A percentile compares a stretch with the other conserved stretches of the same genome.
phyloP scores from a whole-genome alignment of 495 filamentous ascomycete species.

The Lasiosphaeria ovina region DNA sequence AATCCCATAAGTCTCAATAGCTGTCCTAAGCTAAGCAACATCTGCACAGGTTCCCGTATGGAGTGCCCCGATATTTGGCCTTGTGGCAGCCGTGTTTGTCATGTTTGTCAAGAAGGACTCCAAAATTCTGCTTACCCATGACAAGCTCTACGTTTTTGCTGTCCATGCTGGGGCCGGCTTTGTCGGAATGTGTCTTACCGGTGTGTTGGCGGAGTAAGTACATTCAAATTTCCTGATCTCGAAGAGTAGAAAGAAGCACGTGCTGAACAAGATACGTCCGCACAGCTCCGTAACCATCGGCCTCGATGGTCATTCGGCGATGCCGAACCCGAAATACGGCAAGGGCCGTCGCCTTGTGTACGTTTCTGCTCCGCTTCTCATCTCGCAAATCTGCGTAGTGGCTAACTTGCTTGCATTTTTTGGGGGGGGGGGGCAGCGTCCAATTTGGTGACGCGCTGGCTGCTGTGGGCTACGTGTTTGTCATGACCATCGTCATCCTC shows the following conservation, averaged over 20 bases:
- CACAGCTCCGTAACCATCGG: slow-evolving; percentile 11
- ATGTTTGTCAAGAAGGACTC: slow-evolving; percentile 14
- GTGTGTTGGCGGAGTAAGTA: slow-evolving; percentile 14
- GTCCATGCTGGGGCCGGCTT: slow-evolving; percentile 19
- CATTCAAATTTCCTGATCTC: too few relatives aligned
- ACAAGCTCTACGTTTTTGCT: slow-evolving; percentile 19
- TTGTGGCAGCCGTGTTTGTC: slow-evolving; percentile 14
- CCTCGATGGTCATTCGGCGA: slow-evolving; percentile 19
- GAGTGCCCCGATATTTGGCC: slow-evolving; percentile 16
- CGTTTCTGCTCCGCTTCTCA: not conserved
- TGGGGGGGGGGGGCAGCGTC: not conserved
- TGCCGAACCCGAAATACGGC: slow-evolving; percentile 14
- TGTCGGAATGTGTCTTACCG: slow-evolving; percentile 19
- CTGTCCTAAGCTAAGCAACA: too few relatives aligned
- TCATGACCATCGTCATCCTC: slow-evolving; percentile 14
- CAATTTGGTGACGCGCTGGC: slow-evolving; percentile 11
- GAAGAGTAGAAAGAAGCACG: too few relatives aligned
- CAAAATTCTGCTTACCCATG: slow-evolving; percentile 11
- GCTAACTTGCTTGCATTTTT: too few relatives aligned
- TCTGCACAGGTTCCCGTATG: slow-evolving; percentile 20
- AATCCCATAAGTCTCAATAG: not conserved
- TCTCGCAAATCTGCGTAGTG: too few relatives aligned
- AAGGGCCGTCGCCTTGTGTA: slow-evolving; percentile 13
- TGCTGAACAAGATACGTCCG: too few relatives aligned
- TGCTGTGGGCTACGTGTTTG: slow-evolving; percentile 14